Percentiles rank a stretch among this genome's conserved stretches.
phyloP scores from a whole-genome alignment of 2,329 filamentous ascomycete genomes.

The Hypoxylon sp. region DNA sequence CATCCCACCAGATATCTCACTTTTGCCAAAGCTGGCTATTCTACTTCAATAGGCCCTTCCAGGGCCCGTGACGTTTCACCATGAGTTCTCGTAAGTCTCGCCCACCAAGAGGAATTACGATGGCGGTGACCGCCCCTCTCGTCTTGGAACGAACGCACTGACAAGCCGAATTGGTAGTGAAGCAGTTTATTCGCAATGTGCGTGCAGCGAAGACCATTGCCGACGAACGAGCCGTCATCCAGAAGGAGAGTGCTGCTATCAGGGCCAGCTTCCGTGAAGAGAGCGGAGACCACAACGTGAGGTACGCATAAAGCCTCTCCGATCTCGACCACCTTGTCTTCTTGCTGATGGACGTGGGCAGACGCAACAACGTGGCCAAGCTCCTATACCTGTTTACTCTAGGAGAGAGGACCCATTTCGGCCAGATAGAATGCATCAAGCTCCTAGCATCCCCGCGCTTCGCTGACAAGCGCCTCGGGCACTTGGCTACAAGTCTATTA shows the following conservation, averaged over 20 bases:
- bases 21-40: constrained; percentile 37
- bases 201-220: constrained; percentile 98
- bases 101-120: background rate
- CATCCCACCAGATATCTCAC: constrained; percentile 2
- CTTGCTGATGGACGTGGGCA: constrained; percentile 51
- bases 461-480: constrained; percentile 95
- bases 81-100: constrained; percentile 47
- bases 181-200: constrained; percentile 99
- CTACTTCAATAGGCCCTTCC: constrained; percentile 41
- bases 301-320: constrained; percentile 61
- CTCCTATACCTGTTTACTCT: constrained; percentile 97
- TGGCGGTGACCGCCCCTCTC: background rate
- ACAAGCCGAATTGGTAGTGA: constrained; percentile 67
- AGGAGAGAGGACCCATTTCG: constrained; percentile 96
- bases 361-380: constrained; percentile 98
- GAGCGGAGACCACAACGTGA: constrained; percentile 87
- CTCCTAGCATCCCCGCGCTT: constrained; percentile 95
- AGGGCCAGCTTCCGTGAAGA: constrained; percentile 97
- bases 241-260: constrained; percentile 98
- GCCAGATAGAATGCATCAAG: constrained; percentile 99
- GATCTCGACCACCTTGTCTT: constrained; percentile 13
- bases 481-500: constrained; percentile 93
- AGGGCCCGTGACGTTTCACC: constrained; percentile 40
- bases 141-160: background rate
- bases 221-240: constrained; percentile 96